Evolutionary conservation across 1,284 basidiomycete genomes (phyloP).

Genomic region (Malassezia yamatoensis): DNA sequence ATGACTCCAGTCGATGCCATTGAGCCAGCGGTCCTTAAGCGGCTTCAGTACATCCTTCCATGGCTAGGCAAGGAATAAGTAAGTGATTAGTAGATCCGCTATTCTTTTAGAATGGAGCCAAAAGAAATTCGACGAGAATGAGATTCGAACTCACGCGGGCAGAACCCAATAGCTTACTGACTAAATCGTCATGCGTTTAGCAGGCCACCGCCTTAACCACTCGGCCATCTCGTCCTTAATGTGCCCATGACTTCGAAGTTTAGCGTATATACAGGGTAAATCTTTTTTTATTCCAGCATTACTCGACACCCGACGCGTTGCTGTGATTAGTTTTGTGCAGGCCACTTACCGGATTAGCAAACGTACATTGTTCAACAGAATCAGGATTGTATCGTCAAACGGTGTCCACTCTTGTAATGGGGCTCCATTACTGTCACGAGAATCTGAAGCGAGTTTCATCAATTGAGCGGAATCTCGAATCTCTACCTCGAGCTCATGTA

Average conservation of each 20-base stretch:
- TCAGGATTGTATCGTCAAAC: conserved; percentile 36
- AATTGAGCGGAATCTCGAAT: conserved; percentile 51
- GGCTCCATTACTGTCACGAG: conserved; percentile 4
- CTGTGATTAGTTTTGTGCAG: no score
- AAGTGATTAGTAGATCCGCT: background rate
- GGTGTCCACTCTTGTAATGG: conserved; percentile 35
- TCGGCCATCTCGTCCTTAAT: conserved; percentile 42
- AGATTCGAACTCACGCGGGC: conserved; percentile 48
- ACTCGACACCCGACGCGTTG: no score
- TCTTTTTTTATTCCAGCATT: background rate
- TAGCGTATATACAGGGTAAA: no score
- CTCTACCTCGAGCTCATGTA: conserved; percentile 57
- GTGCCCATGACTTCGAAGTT: no score
- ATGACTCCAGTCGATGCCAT: conserved; percentile 63
- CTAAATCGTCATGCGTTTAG: conserved; percentile 14
- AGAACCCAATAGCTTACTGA: conserved; percentile 25
- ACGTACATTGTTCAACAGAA: conserved; percentile 43
- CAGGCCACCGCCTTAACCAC: conserved; percentile 44
- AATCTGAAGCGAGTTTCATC: conserved; percentile 47
- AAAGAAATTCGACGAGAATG: conserved; percentile 41
- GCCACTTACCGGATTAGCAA: conserved; percentile 33
- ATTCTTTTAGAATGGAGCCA: background rate
- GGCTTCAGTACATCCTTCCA: conserved; percentile 65
- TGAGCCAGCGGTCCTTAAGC: conserved; percentile 60
- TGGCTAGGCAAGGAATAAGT: conserved; percentile 26